Percentiles rank a stretch among this genome's conserved stretches.
Evolutionary conservation across 2,329 filamentous ascomycete genomes (phyloP).

Genomic region (Alternaria postmessia): DNA sequence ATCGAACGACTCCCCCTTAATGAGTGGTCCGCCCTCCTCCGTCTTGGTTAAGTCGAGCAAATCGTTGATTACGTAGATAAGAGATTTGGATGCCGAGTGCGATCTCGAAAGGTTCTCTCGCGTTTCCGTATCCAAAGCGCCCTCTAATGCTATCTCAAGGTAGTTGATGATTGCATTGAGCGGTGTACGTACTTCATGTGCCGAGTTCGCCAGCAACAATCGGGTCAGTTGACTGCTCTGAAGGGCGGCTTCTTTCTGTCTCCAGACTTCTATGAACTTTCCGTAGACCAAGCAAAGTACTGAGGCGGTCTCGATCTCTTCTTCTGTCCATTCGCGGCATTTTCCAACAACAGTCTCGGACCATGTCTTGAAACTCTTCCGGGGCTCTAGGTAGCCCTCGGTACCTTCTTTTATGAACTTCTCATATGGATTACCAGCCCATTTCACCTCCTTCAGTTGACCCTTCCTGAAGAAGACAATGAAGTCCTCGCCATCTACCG

Average conservation of each 20-base stretch:
- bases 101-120: conserved; percentile 84
- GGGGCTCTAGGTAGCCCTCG: conserved; percentile 76
- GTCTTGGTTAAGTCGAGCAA: conserved; percentile 87
- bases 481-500: conserved; percentile 78
- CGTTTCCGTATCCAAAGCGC: conserved; percentile 79
- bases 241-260: conserved; percentile 84
- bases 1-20: conserved; percentile 84
- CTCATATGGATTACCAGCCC: conserved; percentile 87
- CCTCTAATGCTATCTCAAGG: conserved; percentile 87
- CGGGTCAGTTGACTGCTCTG: conserved; percentile 83
- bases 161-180: conserved; percentile 96
- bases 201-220: conserved; percentile 83
- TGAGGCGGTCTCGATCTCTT: conserved; percentile 87
- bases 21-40: conserved; percentile 78
- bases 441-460: conserved; percentile 79
- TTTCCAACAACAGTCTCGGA: conserved; percentile 81
- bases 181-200: conserved; percentile 89
- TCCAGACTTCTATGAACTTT: conserved; percentile 91
- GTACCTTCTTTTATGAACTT: conserved; percentile 78
- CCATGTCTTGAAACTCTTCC: conserved; percentile 82
- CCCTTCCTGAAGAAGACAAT: conserved; percentile 89
- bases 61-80: conserved; percentile 95
- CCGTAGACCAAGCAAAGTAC: conserved; percentile 88
- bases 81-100: conserved; percentile 88
- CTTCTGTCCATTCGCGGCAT: conserved; percentile 86